A percentile compares a stretch with the other conserved stretches of the same genome.
phyloP scores from a whole-genome alignment of 164 flowering plant genomes.

The Sextonia rubra region DNA sequence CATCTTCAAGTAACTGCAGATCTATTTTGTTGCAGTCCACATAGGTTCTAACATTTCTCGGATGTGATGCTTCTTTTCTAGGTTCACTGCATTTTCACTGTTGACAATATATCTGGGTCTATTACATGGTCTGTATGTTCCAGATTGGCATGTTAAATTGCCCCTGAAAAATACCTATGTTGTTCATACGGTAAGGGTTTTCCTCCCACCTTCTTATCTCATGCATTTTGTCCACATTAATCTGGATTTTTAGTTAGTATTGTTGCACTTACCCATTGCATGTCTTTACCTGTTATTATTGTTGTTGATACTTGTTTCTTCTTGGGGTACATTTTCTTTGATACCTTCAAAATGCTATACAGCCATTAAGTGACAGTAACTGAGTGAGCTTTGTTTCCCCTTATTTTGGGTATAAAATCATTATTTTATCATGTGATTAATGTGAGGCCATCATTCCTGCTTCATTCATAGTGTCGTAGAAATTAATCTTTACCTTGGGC shows the following conservation, averaged over 20 bases:
- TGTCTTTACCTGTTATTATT: neutral
- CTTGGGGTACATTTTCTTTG: neutral
- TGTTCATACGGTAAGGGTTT: constrained; percentile 31
- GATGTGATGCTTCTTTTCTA: constrained; percentile 17
- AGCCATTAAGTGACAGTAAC: neutral
- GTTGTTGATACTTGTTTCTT: neutral
- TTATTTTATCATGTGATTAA: neutral
- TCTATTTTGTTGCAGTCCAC: no score
- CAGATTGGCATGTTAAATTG: constrained; percentile 59
- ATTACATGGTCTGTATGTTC: constrained; percentile 56
- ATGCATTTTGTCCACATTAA: neutral
- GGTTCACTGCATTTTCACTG: constrained; percentile 41
- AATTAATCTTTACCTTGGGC: no score
- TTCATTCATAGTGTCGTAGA: no score
- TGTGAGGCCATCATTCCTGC: neutral
- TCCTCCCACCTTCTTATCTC: neutral
- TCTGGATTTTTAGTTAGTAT: neutral
- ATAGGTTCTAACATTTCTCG: neutral
- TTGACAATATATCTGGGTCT: constrained; percentile 37
- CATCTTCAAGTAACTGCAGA: neutral
- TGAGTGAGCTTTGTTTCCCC: neutral
- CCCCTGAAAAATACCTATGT: constrained; percentile 22
- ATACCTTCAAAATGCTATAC: neutral
- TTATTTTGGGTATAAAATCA: neutral
- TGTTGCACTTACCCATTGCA: neutral